Base-by-base conservation (phyloP, 108 stramenopile genomes). In the Cyclostephanos invisitatus region DNA sequence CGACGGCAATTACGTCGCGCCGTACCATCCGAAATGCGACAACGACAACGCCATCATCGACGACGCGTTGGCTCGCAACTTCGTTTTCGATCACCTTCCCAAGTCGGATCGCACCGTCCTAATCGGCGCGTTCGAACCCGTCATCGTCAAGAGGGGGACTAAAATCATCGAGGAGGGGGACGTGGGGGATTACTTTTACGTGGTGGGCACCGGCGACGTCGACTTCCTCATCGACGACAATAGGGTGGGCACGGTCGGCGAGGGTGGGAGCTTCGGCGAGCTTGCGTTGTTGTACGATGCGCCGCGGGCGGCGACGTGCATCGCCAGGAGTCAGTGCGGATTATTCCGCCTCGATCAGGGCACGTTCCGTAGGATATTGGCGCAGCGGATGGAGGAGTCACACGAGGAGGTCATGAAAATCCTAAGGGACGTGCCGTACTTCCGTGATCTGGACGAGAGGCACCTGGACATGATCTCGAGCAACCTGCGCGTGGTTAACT, bases 151-250 rank as follows among this genome's bases (percentile, higher is more conserved):
- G 14, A 66, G 81, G n/a, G 96, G 90, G 2, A 72, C 76, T 10
- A 62, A 70, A 5, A 96, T 99, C 53, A 93, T 99, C 76, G 78
- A 84, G 49, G 87, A 99, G 83, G 98, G 98, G 37, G 97, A 96
- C 44, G 73, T 77, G 0, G 98, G 97, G 5, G 97, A 98, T 73
- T 92, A 85, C 70, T 96, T 98, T 64, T 98, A 96, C 83, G 85
- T 98, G 15, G 50, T 89, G 42, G 85, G 86, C 29, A 58, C 60
- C 7, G 91, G 91, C 20, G 67, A 65, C 25, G 77, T 93, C 29
- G 78, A 73, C 44, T 94, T 96, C 70, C 49, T 77, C 3, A 86
- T 88, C n/a, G 86, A 90, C 69, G 91, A 82, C 14, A 71, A 83
- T 10, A 70, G 86, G 37, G 88, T 91, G 3, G 96, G 93, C 24